Conservation (phyloP, 1,284 basidiomycete genomes). For the Trametes versicolor region DNA sequence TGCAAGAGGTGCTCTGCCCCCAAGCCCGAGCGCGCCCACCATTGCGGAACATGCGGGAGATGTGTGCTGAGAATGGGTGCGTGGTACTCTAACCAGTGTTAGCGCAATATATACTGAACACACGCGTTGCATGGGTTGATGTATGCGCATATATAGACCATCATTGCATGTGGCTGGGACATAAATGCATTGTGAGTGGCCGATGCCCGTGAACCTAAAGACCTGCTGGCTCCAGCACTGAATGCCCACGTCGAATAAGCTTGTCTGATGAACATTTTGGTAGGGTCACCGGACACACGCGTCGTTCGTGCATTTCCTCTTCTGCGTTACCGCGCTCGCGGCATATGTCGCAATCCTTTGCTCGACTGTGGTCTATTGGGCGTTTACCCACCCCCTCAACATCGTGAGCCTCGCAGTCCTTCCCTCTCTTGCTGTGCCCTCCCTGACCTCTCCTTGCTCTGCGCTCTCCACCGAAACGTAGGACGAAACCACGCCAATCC, state of each 20-base stretch:
- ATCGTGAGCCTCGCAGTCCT: constrained; percentile 58
- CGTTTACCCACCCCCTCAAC: constrained; percentile 67
- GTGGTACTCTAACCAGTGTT: constrained; percentile 37
- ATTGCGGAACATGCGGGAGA: constrained; percentile 67
- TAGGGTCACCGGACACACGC: constrained; percentile 89
- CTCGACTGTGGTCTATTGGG: constrained; percentile 67
- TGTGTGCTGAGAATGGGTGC: constrained; percentile 90
- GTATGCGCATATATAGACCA: constrained; percentile 68
- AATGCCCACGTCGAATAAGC: neutral
- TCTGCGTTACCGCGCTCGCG: constrained; percentile 71
- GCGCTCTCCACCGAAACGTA: constrained; percentile 39
- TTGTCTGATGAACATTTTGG: constrained; percentile 7
- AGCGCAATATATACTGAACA: neutral
- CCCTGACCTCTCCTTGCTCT: neutral
- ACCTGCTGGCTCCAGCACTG: neutral
- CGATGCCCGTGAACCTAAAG: neutral
- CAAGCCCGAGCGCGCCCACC: constrained; percentile 87
- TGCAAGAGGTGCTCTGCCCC: constrained; percentile 81
- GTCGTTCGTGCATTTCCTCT: constrained; percentile 86
- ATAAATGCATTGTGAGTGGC: constrained; percentile 76
- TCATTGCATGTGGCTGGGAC: constrained; percentile 89
- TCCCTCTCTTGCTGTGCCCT: neutral
- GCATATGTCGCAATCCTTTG: constrained; percentile 69
- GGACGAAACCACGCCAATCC: constrained; percentile 75
- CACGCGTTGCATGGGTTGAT: neutral